These are phyloP conservation scores for Lactarius tabidus DNA, from an alignment of 768 basidiomycete species.

Conservation along the genomic window DNA sequence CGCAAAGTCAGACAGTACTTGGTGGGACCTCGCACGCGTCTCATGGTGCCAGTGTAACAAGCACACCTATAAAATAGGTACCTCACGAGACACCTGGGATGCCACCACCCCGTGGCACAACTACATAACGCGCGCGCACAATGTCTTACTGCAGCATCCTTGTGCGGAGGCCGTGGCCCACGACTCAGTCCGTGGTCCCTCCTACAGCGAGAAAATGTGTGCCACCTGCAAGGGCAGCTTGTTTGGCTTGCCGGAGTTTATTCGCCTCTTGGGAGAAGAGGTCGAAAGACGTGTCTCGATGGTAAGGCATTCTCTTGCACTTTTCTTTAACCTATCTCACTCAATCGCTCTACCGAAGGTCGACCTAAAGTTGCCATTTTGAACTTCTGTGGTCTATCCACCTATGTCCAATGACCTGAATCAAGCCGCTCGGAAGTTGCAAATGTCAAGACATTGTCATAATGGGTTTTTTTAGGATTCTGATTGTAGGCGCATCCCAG, in stretches of 20 bases:
- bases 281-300: not conserved
- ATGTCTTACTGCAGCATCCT: not conserved
- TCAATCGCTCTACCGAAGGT: not conserved
- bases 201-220: not conserved
- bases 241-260: conserved; percentile 3
- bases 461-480: not conserved
- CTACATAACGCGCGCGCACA: not conserved
- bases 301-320: not conserved
- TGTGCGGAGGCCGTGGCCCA: not conserved
- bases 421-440: not conserved
- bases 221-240: not conserved
- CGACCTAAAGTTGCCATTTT: not conserved
- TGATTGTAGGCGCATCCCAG: too few species aligned
- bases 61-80: too few species aligned
- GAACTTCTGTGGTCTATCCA: not conserved
- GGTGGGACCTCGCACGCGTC: not conserved
- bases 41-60: too few species aligned
- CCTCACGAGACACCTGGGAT: too few species aligned
- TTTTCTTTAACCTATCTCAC: not conserved
- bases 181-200: not conserved
- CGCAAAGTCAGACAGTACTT: not conserved
- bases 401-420: not conserved
- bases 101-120: too few species aligned
- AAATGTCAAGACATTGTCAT: not conserved
- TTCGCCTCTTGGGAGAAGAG: not conserved